Base-by-base conservation (phyloP, 768 basidiomycete species). In the Lyophyllum shimeji region DNA sequence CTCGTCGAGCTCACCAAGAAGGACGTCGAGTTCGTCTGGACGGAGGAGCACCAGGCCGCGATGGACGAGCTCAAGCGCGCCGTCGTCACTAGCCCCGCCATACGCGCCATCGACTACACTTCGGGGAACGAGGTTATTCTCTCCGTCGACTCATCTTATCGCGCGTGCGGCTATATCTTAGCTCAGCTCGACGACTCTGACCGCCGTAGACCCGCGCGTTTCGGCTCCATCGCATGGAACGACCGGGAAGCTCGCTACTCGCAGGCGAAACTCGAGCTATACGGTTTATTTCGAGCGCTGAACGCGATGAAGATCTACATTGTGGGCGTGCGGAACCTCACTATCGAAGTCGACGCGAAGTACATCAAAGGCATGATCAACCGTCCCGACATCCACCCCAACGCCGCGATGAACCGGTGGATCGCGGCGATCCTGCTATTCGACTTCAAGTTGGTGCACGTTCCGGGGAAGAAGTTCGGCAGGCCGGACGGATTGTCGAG, bases 351-450 rank as follows among this genome's bases (percentile, higher is more conserved):
- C 0, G 56, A 57, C 25, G 51, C 56, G 13, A 57, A 51, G 9
- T 59, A 55, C 20, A 65, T 74, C 15, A 69, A 69, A 37, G 70
- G 70, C 0, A 78, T 77, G 74, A 50, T 77, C 0, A 71, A 75
- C 29, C 11, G 17, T 7, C 75, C 73, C 0, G 72, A 75, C 23
- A 56, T 74, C 0, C 67, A 71, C 2, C 76, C 75, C 0, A 74
- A 67, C 34, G 67, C 72, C 2, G 57, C 69, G 0, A 67, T 76
- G 1, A 79, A 79, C 42, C 47, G 72, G 7, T 80, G 78, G 78
- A 75, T 80, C 31, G 67, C 69, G 0, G 69, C 60, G 0, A 76
- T 80, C 13, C 62, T 71, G 0, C 52, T 75, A 0, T 78, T 75
- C 54, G 56, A 70, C 33, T 75, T 77, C 61, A 60, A 58, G 2